phyloP scores from a whole-genome alignment of 805 yeast species.

The Spathaspora sp. region DNA sequence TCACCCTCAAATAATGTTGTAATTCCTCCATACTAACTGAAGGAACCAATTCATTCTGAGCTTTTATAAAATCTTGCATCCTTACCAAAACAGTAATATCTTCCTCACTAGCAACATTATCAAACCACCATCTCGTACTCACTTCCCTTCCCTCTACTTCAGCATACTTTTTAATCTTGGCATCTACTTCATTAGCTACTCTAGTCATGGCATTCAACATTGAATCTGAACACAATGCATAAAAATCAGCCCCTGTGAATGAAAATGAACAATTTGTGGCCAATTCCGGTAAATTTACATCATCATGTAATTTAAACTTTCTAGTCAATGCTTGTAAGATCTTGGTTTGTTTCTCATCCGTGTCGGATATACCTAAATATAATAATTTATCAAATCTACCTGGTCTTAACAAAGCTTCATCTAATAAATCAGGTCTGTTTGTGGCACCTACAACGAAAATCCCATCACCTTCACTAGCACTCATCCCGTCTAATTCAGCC shows the following conservation, averaged over 20 bases:
- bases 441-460: constrained; percentile 99
- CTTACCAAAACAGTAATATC: constrained; percentile 70
- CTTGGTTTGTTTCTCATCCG: constrained; percentile 82
- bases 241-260: constrained; percentile 98
- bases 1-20: constrained; percentile 73
- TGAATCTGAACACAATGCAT: constrained; percentile 92
- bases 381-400: constrained; percentile 95
- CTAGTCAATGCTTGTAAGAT: constrained; percentile 86
- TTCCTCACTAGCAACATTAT: constrained; percentile 61
- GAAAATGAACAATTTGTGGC: constrained; percentile 79
- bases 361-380: constrained; percentile 88
- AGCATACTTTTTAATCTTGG: constrained; percentile 54
- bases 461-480: constrained; percentile 66
- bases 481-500: constrained; percentile 97
- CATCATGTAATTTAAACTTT: constrained; percentile 61
- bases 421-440: constrained; percentile 90
- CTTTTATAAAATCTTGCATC: constrained; percentile 73
- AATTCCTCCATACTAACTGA: constrained; percentile 87
- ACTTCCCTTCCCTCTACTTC: constrained; percentile 34
- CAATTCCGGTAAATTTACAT: constrained; percentile 54
- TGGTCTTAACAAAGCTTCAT: constrained; percentile 90
- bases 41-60: constrained; percentile 69
- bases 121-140: constrained; percentile 87
- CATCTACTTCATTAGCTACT: constrained; percentile 73
- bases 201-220: constrained; percentile 96